Evolutionary conservation across 768 basidiomycete species (phyloP).

Genomic region (Phlebiopsis gigantea): DNA sequence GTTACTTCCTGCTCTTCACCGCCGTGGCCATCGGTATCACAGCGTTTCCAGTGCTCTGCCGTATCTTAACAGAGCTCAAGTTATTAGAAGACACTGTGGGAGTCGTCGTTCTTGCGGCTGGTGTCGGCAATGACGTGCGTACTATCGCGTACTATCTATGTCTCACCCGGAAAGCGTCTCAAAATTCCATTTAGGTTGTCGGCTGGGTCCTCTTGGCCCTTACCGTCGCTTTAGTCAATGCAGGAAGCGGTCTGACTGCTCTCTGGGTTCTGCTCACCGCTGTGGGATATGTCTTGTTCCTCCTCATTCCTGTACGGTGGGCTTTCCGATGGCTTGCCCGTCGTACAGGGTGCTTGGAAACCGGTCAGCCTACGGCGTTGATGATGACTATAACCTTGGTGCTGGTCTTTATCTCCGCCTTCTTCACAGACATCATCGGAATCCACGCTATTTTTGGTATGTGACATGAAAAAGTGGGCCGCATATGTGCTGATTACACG

Average conservation of each 20-base stretch:
- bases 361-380: constrained; percentile 60
- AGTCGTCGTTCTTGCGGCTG: constrained; percentile 74
- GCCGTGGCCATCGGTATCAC: constrained; percentile 81
- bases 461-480: constrained; percentile 7
- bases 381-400: constrained; percentile 82
- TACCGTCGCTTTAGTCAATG: constrained; percentile 80
- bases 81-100: constrained; percentile 86
- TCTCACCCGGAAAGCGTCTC: neutral
- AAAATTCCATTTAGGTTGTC: constrained; percentile 24
- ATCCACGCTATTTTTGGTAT: constrained; percentile 64
- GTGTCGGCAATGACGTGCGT: constrained; percentile 64
- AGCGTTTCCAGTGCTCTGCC: constrained; percentile 77
- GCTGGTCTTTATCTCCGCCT: constrained; percentile 67
- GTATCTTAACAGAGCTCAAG: constrained; percentile 79
- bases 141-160: constrained; percentile 23
- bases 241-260: constrained; percentile 65
- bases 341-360: constrained; percentile 67
- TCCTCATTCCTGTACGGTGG: constrained; percentile 61
- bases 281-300: constrained; percentile 58
- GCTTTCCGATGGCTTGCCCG: constrained; percentile 62
- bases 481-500: constrained; percentile 15
- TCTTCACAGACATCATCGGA: constrained; percentile 85
- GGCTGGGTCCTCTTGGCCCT: constrained; percentile 85
- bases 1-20: constrained; percentile 81
- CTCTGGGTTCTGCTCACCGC: constrained; percentile 74